Conservation (phyloP, 2,329 filamentous ascomycete species). For the Ophiostoma pallidulum region DNA sequence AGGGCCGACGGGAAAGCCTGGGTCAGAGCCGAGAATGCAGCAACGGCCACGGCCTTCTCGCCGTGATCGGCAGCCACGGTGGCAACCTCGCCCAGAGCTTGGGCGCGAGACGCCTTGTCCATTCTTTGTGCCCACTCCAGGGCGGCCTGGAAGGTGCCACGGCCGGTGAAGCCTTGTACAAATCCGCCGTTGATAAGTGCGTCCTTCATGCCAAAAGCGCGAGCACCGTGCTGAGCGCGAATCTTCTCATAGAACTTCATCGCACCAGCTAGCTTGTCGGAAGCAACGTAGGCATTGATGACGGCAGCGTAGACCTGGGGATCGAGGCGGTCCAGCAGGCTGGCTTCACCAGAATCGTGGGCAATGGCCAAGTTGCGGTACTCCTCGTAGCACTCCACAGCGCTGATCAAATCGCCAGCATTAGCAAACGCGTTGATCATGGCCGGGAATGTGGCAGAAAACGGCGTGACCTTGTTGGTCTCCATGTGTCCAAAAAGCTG, state of each 20-base stretch:
- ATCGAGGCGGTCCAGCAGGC: slow-evolving; percentile 64
- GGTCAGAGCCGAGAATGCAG: slow-evolving; percentile 53
- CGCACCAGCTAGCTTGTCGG: slow-evolving; percentile 70
- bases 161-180: slow-evolving; percentile 65
- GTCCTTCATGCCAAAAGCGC: slow-evolving; percentile 56
- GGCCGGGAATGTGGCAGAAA: slow-evolving; percentile 73
- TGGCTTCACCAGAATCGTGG: slow-evolving; percentile 63
- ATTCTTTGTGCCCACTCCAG: slow-evolving; percentile 62
- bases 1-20: slow-evolving; percentile 53
- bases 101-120: slow-evolving; percentile 46
- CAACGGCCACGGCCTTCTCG: slow-evolving; percentile 56
- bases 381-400: slow-evolving; percentile 91
- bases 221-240: slow-evolving; percentile 49
- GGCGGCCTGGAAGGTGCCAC: slow-evolving; percentile 62
- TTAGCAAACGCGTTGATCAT: slow-evolving; percentile 94
- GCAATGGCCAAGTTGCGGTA: slow-evolving; percentile 84
- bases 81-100: slow-evolving; percentile 64
- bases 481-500: slow-evolving; percentile 90
- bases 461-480: slow-evolving; percentile 59
- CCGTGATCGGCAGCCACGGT: slow-evolving; percentile 71
- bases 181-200: slow-evolving; percentile 65
- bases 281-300: slow-evolving; percentile 78
- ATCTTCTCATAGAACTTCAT: slow-evolving; percentile 80
- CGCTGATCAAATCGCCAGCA: slow-evolving; percentile 71
- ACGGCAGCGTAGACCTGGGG: slow-evolving; percentile 83